Evolutionary conservation across 2,329 filamentous ascomycete species (phyloP).

Genomic region (Penicillium crustosum): DNA sequence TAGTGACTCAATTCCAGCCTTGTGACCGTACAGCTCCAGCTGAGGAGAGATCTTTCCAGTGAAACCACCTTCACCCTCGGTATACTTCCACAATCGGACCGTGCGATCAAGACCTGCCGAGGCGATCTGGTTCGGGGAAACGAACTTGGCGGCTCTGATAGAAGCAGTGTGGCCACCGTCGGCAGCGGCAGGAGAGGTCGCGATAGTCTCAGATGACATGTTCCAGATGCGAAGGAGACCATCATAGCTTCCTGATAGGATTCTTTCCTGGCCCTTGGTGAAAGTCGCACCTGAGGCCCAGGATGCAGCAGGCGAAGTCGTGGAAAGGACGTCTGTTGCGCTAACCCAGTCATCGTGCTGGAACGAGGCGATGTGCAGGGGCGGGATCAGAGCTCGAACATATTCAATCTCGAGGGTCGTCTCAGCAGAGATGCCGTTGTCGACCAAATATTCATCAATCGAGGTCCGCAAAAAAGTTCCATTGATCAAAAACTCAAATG

Average conservation of each 20-base stretch:
- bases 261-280: conserved; percentile 62
- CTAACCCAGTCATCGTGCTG: conserved; percentile 98
- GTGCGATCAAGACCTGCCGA: conserved; percentile 83
- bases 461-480: conserved; percentile 87
- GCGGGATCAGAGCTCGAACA: conserved; percentile 85
- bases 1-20: conserved; percentile 69
- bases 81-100: conserved; percentile 86
- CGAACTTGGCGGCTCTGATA: conserved; percentile 79
- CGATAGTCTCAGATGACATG: conserved; percentile 78
- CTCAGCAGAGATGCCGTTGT: conserved; percentile 85
- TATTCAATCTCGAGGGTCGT: conserved; percentile 87
- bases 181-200: conserved; percentile 66
- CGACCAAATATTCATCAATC: conserved; percentile 83
- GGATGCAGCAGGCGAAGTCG: conserved; percentile 59
- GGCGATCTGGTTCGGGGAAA: conserved; percentile 74
- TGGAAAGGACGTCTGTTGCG: conserved; percentile 76
- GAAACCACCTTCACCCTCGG: conserved; percentile 62
- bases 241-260: conserved; percentile 93
- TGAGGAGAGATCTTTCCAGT: conserved; percentile 66
- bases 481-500: conserved; percentile 90
- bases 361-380: conserved; percentile 84
- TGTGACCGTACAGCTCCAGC: conserved; percentile 82
- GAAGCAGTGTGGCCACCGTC: conserved; percentile 73
- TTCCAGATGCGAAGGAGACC: conserved; percentile 88
- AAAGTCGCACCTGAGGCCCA: conserved; percentile 53